Evolutionary conservation across 139 green algal species (phyloP).

Genomic region (Tetradesmus lagerheimii): DNA sequence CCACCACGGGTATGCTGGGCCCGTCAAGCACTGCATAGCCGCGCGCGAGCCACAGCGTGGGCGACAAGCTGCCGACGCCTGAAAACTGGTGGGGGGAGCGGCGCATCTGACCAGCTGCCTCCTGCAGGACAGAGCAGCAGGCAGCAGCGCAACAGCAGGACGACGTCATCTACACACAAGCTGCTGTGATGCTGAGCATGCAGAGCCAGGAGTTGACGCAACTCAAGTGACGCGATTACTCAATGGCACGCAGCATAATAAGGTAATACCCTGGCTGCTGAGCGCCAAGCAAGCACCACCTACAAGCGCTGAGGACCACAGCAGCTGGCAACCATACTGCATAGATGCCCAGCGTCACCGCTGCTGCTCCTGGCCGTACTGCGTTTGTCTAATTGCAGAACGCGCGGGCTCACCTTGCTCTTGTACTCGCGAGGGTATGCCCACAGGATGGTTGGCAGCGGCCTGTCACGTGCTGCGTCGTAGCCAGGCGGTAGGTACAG

Average conservation of each 20-base stretch:
- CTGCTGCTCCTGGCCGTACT: too few species aligned
- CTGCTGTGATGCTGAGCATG: too few species aligned
- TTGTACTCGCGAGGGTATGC: slow-evolving; percentile 96
- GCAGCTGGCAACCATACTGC: too few species aligned
- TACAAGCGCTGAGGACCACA: too few species aligned
- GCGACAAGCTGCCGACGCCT: slow-evolving; percentile 83
- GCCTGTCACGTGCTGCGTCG: slow-evolving; percentile 79
- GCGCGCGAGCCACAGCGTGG: slow-evolving; percentile 91
- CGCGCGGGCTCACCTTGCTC: slow-evolving; percentile 66
- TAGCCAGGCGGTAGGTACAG: slow-evolving; percentile 96
- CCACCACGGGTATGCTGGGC: slow-evolving; percentile 94
- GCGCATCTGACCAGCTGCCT: slow-evolving; percentile 94
- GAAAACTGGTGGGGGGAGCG: slow-evolving; percentile 90
- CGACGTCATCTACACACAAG: too few species aligned
- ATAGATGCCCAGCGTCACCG: too few species aligned
- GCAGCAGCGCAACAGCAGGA: background rate
- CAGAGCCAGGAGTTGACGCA: too few species aligned
- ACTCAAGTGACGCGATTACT: too few species aligned
- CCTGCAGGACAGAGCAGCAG: slow-evolving; percentile 62
- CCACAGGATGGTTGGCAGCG: slow-evolving; percentile 95
- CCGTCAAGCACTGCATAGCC: slow-evolving; percentile 96
- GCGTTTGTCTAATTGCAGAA: too few species aligned
- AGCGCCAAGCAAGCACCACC: too few species aligned
- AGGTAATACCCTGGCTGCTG: too few species aligned
- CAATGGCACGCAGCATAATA: too few species aligned